Base-by-base conservation (phyloP, 768 basidiomycete species). In the Hysterangium stoloniferum region DNA sequence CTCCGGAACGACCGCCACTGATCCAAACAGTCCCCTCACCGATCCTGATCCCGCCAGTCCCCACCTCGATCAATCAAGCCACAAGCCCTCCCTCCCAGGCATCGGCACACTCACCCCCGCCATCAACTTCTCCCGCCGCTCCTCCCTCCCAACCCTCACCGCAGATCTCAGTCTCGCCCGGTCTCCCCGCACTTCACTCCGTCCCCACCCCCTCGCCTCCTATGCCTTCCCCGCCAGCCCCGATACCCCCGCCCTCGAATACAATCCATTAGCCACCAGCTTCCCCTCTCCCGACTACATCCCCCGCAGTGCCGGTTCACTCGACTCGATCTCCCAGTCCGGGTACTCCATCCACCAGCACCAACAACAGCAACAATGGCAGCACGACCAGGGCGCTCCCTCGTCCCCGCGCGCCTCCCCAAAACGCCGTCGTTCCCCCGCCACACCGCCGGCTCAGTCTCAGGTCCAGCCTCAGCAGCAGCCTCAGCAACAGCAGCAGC, bases 81-180 rank as follows among this genome's bases (percentile, higher is more conserved):
- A 45, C 44, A 47, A 48, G 36, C 52, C 52, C 20, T 51, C 49
- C 46, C 40, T 40, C 38, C 48, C 54, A 9, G 43, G 33, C 32
- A 43, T 52, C 43, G 49, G 51, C 31, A 27, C 38, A 15, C 54
- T 55, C 52, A 37, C 42, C 31, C 41, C 29, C 31, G 79, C 81
- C 62, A 82, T 82, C 62, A 69, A 72, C 22, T 66, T 75, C 61
- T 64, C 74, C 52, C 78, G 84, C 49, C 78, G 84, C 38, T 69
- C 80, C 3, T 84, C 84, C 2, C 71, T 86, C 19, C 82, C 84
- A 2, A 76, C 72, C 44, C 70, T 84, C 38, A 67, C 71, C 61
- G 71, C 78, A 17, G 79, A 82, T 48, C 13, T 50, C 20, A 25
- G 36, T 27, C 36, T 53, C 5, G 44, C 50, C 25, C 52, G 41